These are phyloP conservation scores for Rhypophila decipiens DNA, from an alignment of 495 filamentous ascomycete species.

Conservation along the genomic window DNA sequence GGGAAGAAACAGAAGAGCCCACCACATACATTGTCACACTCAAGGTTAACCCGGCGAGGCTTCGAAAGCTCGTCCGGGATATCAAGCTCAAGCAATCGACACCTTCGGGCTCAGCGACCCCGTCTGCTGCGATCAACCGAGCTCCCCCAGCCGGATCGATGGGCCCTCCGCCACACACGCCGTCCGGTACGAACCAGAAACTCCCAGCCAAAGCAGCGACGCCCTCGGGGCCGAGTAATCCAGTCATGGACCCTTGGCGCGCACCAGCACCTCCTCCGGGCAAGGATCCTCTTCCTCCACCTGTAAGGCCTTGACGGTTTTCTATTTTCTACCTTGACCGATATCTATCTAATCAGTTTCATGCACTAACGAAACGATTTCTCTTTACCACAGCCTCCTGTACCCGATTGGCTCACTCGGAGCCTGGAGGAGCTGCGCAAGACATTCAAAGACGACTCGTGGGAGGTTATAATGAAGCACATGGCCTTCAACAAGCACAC, in stretches of 20 bases:
- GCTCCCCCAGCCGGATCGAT: slow-evolving; percentile 51
- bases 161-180: slow-evolving; percentile 48
- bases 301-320: slow-evolving; percentile 52
- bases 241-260: slow-evolving; percentile 62
- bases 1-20: slow-evolving; percentile 69
- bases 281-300: slow-evolving; percentile 41
- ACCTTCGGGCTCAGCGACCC: slow-evolving; percentile 35
- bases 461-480: slow-evolving; percentile 85
- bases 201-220: slow-evolving; percentile 26
- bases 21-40: slow-evolving; percentile 64
- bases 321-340: not conserved
- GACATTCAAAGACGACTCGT: slow-evolving; percentile 67
- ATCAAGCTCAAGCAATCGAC: slow-evolving; percentile 28
- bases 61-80: slow-evolving; percentile 52
- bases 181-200: slow-evolving; percentile 25
- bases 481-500: slow-evolving; percentile 65
- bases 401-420: slow-evolving; percentile 70
- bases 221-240: slow-evolving; percentile 32
- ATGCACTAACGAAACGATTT: not conserved
- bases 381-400: slow-evolving; percentile 52
- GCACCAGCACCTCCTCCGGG: slow-evolving; percentile 51
- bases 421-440: slow-evolving; percentile 58
- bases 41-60: slow-evolving; percentile 56
- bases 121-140: slow-evolving; percentile 42
- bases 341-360: not conserved